A percentile compares a stretch with the other conserved stretches of the same genome.
These are phyloP conservation scores for Fusarium sp. DNA, from an alignment of 2,329 filamentous ascomycete genomes.

Conservation along the genomic window DNA sequence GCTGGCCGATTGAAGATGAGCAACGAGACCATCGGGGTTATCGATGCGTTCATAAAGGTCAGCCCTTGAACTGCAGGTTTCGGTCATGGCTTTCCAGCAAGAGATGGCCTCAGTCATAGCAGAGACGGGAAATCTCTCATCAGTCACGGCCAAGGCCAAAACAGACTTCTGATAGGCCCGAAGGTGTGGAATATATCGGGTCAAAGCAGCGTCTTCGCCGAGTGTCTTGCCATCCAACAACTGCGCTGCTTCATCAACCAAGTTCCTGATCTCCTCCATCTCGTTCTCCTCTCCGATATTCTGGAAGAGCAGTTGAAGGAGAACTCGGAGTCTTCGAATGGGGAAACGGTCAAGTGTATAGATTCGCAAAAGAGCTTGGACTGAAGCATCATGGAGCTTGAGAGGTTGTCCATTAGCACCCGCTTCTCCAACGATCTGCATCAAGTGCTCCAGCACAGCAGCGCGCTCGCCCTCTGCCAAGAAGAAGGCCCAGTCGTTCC, in stretches of 20 bases:
- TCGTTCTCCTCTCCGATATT: constrained; percentile 56
- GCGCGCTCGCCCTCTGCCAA: constrained; percentile 61
- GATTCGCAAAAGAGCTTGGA: constrained; percentile 58
- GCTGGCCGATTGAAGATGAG: constrained; percentile 59
- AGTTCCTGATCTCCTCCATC: constrained; percentile 50
- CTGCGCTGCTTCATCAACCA: constrained; percentile 51
- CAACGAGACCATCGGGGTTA: constrained; percentile 57
- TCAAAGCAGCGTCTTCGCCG: constrained; percentile 56
- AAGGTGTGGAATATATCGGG: constrained; percentile 58
- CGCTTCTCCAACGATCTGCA: constrained; percentile 58
- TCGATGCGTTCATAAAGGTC: constrained; percentile 58
- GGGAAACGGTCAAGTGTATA: constrained; percentile 61
- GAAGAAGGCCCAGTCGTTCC: constrained; percentile 63
- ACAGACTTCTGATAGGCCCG: constrained; percentile 56
- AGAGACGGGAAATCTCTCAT: constrained; percentile 43
- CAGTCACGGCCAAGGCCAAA: constrained; percentile 52
- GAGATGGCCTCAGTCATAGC: constrained; percentile 51
- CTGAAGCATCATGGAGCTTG: constrained; percentile 55
- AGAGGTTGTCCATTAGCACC: constrained; percentile 48
- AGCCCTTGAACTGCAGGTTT: constrained; percentile 49
- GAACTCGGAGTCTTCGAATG: constrained; percentile 60
- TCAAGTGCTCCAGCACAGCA: constrained; percentile 66
- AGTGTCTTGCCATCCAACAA: constrained; percentile 49
- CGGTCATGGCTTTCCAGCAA: constrained; percentile 56
- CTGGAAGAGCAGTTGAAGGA: constrained; percentile 58